Evolutionary conservation across 371 early-diverging fungal genomes (phyloP).

Genomic region (Polyrhizophydium stewartii): DNA sequence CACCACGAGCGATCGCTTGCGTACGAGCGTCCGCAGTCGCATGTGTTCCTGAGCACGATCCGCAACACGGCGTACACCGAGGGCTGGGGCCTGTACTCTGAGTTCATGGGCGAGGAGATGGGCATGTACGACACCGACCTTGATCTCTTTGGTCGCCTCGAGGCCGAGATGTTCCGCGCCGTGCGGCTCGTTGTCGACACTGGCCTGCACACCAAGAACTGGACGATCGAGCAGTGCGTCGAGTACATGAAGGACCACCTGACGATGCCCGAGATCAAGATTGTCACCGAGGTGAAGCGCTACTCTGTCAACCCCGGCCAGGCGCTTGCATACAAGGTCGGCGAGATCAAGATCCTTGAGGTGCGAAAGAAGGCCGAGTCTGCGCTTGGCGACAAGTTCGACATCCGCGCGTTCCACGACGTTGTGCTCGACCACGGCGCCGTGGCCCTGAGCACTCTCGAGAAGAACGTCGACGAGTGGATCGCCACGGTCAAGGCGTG

Average conservation of each 20-base stretch:
- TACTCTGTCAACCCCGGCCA: constrained; percentile 38
- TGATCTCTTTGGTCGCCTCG: constrained; percentile 31
- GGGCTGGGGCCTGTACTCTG: constrained; percentile 39
- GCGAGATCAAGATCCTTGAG: constrained; percentile 37
- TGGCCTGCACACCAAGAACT: constrained; percentile 32
- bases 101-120: constrained; percentile 40
- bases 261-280: constrained; percentile 21
- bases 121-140: constrained; percentile 34
- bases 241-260: constrained; percentile 26
- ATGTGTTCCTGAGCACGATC: constrained; percentile 21
- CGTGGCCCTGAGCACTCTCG: constrained; percentile 22
- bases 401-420: constrained; percentile 28
- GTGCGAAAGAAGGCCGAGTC: constrained; percentile 24
- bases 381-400: constrained; percentile 27
- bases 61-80: constrained; percentile 27
- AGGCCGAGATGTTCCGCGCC: constrained; percentile 38
- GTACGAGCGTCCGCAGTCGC: constrained; percentile 18
- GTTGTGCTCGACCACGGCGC: constrained; percentile 17
- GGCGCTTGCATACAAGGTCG: constrained; percentile 38
- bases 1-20: constrained; percentile 36
- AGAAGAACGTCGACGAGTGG: constrained; percentile 20
- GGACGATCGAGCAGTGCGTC: constrained; percentile 27
- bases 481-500: constrained; percentile 3
- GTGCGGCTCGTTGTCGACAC: constrained; percentile 37
- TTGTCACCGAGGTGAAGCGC: constrained; percentile 28